A percentile compares a stretch with the other conserved stretches of the same genome.
Evolutionary conservation across 2,329 filamentous ascomycete species (phyloP).

Genomic region (Cordyceps pruinosa): DNA sequence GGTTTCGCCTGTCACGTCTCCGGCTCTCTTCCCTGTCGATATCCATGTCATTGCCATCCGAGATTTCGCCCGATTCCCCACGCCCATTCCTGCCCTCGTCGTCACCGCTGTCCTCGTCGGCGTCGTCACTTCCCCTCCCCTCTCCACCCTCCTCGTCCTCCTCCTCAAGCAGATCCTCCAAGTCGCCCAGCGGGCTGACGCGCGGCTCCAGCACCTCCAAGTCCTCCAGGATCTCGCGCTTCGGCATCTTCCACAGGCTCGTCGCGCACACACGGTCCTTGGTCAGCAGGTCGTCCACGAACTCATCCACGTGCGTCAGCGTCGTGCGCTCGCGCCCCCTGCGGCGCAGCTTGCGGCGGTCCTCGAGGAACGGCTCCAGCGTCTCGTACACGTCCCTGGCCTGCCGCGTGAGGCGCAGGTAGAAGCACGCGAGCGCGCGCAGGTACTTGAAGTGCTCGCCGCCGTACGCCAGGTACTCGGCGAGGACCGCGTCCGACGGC

Average conservation of each 20-base stretch:
- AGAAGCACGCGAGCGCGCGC: constrained; percentile 83
- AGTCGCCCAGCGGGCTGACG: constrained; percentile 73
- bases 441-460: constrained; percentile 80
- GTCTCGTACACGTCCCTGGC: constrained; percentile 72
- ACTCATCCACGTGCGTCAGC: constrained; percentile 81
- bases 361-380: constrained; percentile 76
- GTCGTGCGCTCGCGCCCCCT: constrained; percentile 66
- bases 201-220: constrained; percentile 79
- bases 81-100: constrained; percentile 16
- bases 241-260: constrained; percentile 85
- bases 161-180: constrained; percentile 63
- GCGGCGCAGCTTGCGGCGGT: constrained; percentile 75
- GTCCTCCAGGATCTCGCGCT: constrained; percentile 77
- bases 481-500: constrained; percentile 69
- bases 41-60: constrained; percentile 33
- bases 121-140: constrained; percentile 14
- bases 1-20: constrained; percentile 17
- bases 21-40: constrained; percentile 27
- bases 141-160: constrained; percentile 38
- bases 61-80: constrained; percentile 36
- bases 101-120: constrained; percentile 47
- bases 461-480: constrained; percentile 71
- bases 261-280: constrained; percentile 90
- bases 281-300: constrained; percentile 83
- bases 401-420: constrained; percentile 80